These are phyloP conservation scores for Thalassiosira livingstoniorum DNA, from an alignment of 352 stramenopile genomes.

Conservation along the genomic window DNA sequence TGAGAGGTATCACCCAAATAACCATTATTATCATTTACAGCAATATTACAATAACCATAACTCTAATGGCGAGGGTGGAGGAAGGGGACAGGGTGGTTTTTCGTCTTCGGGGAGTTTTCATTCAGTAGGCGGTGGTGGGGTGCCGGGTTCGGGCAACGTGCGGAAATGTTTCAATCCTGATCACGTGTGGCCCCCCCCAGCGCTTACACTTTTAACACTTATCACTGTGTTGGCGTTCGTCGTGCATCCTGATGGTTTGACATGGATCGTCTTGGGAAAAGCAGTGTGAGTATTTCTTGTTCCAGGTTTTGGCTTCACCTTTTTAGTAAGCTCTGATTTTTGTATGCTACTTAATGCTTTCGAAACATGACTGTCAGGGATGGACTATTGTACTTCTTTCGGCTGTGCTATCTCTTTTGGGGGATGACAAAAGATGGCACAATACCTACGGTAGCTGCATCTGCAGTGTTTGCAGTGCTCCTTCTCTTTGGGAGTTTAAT, in stretches of 20 bases:
- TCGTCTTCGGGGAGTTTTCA: neutral
- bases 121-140: neutral
- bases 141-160: neutral
- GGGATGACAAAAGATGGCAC: constrained; percentile 21
- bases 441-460: constrained; percentile 33
- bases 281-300: constrained; percentile 65
- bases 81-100: neutral
- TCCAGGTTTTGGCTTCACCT: neutral
- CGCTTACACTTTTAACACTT: constrained; percentile 58
- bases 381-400: constrained; percentile 22
- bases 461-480: constrained; percentile 13
- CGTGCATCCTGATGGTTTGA: constrained; percentile 72
- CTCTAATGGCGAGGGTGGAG: neutral
- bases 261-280: constrained; percentile 72
- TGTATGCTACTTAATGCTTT: constrained; percentile 29
- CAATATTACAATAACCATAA: neutral
- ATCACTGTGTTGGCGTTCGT: constrained; percentile 64
- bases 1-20: constrained; percentile 8
- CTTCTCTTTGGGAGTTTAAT: constrained; percentile 27
- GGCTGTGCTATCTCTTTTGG: constrained; percentile 2
- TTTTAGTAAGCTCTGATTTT: neutral
- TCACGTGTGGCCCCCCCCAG: constrained; percentile 58
- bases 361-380: constrained; percentile 19
- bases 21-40: neutral
- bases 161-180: constrained; percentile 27